A percentile compares a stretch with the other conserved stretches of the same genome.
phyloP scores from a whole-genome alignment of 176 grass and related monocot genomes.

The barley (Hordeum vulgare) region DNA sequence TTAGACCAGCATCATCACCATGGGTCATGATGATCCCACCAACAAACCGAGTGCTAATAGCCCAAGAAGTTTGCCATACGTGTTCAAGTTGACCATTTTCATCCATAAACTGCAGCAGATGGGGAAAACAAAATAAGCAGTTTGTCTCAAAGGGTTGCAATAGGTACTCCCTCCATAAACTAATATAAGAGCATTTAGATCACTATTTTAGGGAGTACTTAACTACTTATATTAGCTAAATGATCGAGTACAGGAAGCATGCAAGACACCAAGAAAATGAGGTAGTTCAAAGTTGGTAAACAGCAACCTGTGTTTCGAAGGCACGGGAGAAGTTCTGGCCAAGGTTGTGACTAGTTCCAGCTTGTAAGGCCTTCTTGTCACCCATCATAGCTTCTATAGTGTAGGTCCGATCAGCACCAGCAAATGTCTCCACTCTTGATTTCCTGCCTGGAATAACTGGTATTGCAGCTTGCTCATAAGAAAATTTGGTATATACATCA shows the following conservation, averaged over 20 bases:
- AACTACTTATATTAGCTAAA: slow-evolving; percentile 4
- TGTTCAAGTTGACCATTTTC: slow-evolving; percentile 91
- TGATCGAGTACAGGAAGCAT: background rate
- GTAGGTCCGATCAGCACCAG: slow-evolving; percentile 79
- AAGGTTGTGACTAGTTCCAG: slow-evolving; percentile 96
- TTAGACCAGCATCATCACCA: slow-evolving; percentile 90
- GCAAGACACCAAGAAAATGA: background rate
- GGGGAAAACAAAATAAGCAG: slow-evolving; percentile 8
- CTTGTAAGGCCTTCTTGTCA: slow-evolving; percentile 93
- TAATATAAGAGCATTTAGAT: too few species aligned
- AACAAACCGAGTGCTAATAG: slow-evolving; percentile 92
- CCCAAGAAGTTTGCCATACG: slow-evolving; percentile 98
- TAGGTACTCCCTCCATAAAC: too few species aligned
- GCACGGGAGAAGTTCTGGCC: slow-evolving; percentile 97
- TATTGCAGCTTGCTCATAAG: slow-evolving; percentile 87
- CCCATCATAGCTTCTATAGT: slow-evolving; percentile 99
- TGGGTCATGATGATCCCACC: slow-evolving; percentile 98
- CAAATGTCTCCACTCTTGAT: slow-evolving; percentile 91
- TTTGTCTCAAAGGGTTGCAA: background rate
- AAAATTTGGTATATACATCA: slow-evolving; percentile 89
- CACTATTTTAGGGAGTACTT: too few species aligned
- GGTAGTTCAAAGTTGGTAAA: background rate
- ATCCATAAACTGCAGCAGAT: slow-evolving; percentile 71
- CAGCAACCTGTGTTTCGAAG: slow-evolving; percentile 83
- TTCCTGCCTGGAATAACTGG: slow-evolving; percentile 93